Evolutionary conservation across 2,329 filamentous ascomycete genomes (phyloP).

Genomic region (Fusarium caatingaense): DNA sequence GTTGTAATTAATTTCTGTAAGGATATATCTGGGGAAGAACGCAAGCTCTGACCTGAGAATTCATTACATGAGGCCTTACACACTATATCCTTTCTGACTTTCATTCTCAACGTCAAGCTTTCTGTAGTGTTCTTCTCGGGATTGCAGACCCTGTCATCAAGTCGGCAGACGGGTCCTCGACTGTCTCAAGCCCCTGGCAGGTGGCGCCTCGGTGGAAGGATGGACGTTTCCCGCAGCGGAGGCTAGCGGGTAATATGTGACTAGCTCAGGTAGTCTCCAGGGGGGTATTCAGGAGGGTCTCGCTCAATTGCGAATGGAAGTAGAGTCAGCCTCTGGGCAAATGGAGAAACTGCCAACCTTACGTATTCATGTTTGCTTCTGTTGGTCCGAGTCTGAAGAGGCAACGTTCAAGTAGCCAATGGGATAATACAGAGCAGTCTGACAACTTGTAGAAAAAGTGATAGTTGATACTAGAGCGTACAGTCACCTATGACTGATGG

Average conservation of each 20-base stretch:
- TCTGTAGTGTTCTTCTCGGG: slow-evolving; percentile 4
- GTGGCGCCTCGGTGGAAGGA: slow-evolving; percentile 14
- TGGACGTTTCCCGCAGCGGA: slow-evolving; percentile 5
- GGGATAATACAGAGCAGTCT: slow-evolving; percentile 2
- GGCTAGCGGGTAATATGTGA: slow-evolving; percentile 13
- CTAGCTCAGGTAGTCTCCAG: not conserved
- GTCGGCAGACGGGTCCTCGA: slow-evolving; percentile 3
- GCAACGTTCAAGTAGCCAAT: slow-evolving; percentile 8
- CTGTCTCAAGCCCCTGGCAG: slow-evolving; percentile 12
- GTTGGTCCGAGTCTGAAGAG: not conserved
- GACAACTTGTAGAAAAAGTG: slow-evolving; percentile 3
- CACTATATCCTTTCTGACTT: not conserved
- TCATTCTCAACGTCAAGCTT: not conserved
- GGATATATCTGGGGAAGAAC: slow-evolving; percentile 1
- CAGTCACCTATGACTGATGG: slow-evolving; percentile 3
- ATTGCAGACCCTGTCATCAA: slow-evolving; percentile 10
- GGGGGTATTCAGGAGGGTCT: slow-evolving; percentile 15
- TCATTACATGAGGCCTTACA: not conserved
- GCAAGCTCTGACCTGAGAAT: not conserved
- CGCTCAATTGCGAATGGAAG: not conserved
- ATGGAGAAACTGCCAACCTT: not conserved
- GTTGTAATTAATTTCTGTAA: not conserved
- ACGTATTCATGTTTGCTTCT: slow-evolving; percentile 23
- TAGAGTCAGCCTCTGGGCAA: not conserved
- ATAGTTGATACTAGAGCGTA: slow-evolving; percentile 8